Base-by-base conservation (phyloP, 805 yeast species). In the Peterozyma toletana region DNA sequence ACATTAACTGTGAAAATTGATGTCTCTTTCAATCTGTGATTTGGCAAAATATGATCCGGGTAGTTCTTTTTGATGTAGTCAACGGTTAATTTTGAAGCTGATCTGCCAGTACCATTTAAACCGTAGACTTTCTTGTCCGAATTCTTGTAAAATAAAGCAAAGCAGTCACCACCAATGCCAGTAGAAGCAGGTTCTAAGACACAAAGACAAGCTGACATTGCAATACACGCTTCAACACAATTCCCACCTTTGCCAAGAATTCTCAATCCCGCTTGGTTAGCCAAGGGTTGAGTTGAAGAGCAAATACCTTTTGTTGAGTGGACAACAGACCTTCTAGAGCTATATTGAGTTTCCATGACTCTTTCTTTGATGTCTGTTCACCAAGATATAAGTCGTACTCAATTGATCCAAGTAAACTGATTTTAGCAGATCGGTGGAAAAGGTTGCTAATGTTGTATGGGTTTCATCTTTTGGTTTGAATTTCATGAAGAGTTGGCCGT, bases 251-350 rank as follows among this genome's bases (percentile, higher is more conserved):
- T 64, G 18, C 75, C 78, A 29, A 86, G 68, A 33, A 85, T 75
- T 55, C 72, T 71, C 30, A 82, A 58, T 3, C 88, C 90, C 0
- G 89, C 91, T 1, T 85, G 78, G 42, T 78, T 77, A 31, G 93
- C 95, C 40, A 82, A 60, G 3, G 91, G 86, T 60, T 86, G 93
- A 0, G 90, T 68, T 2, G 89, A 79, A 1, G 86, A 73, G 2
- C 83, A 88, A 40, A 86, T 77, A 2, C 90, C 93, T 54, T 75
- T 76, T 15, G 79, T 64, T 3, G 90, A 82, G 57, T 82, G 81
- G 5, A 84, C 91, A 0, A 80, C 81, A 1, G 91, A 83, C 42
- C 95, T 67, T 53, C 91, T 67, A 2, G 88, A 82, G 13, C 60
- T 51, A 60, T 72, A 75, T 38, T 29, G 38, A 18, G 42, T 39